Percentiles rank a stretch among this genome's conserved stretches.
These are phyloP conservation scores for Apiospora arundinis DNA, from an alignment of 2,329 filamentous ascomycete genomes.

Conservation along the genomic window DNA sequence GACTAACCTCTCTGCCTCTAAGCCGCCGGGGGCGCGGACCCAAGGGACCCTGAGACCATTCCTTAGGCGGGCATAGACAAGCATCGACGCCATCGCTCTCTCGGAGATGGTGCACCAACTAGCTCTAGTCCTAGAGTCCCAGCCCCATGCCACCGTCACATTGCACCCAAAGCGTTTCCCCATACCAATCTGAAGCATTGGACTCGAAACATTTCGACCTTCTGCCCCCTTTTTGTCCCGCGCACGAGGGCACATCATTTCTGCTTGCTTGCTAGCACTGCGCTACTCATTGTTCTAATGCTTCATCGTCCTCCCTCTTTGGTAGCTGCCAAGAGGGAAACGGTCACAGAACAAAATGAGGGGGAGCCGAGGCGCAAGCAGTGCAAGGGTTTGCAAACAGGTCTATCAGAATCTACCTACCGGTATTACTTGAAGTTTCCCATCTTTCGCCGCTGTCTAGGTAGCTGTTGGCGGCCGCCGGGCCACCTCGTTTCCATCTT, in stretches of 20 bases:
- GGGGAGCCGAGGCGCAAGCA: neutral
- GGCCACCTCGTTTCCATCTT: neutral
- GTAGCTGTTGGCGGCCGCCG: neutral
- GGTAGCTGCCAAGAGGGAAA: neutral
- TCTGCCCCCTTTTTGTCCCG: neutral
- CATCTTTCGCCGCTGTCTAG: too few relatives aligned
- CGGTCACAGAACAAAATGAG: neutral
- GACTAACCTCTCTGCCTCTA: neutral
- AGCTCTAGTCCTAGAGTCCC: neutral
- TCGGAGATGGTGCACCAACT: constrained; percentile 2
- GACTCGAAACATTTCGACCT: constrained; percentile 14
- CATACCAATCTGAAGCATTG: constrained; percentile 11
- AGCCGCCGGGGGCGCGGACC: neutral
- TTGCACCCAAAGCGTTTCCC: constrained; percentile 1
- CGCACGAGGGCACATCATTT: neutral
- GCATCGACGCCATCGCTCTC: neutral
- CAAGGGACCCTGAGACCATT: neutral
- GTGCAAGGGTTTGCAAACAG: neutral
- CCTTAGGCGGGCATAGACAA: neutral
- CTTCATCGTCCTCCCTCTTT: neutral
- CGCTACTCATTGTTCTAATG: neutral
- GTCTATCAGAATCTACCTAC: neutral
- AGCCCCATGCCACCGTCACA: neutral
- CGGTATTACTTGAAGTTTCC: neutral
- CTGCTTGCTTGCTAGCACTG: neutral